Evolutionary conservation across 2,329 filamentous ascomycete species (phyloP).

Genomic region (Microdochium trichocladiopsis): DNA sequence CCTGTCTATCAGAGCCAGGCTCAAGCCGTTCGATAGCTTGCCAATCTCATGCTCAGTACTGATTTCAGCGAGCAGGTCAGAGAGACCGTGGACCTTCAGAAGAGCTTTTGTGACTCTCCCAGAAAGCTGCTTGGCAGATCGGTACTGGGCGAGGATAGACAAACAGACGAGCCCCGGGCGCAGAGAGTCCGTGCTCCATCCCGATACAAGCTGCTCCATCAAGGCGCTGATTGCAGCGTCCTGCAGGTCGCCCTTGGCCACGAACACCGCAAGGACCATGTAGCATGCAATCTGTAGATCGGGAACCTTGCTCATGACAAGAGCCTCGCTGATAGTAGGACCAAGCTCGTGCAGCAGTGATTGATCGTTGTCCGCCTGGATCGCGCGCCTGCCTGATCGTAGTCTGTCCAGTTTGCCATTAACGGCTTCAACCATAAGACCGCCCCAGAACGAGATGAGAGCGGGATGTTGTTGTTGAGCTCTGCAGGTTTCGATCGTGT

Average conservation of each 20-base stretch:
- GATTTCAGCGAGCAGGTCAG: slow-evolving; percentile 52
- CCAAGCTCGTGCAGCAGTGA: slow-evolving; percentile 60
- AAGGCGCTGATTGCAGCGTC: slow-evolving; percentile 77
- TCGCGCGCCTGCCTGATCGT: slow-evolving; percentile 65
- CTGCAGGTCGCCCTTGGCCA: slow-evolving; percentile 71
- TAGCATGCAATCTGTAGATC: slow-evolving; percentile 83
- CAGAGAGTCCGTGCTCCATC: slow-evolving; percentile 68
- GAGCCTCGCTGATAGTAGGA: slow-evolving; percentile 68
- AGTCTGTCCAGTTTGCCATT: slow-evolving; percentile 74
- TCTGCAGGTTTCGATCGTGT: slow-evolving; percentile 69
- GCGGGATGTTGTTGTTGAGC: slow-evolving; percentile 68
- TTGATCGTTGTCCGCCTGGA: slow-evolving; percentile 77
- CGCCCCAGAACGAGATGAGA: slow-evolving; percentile 84
- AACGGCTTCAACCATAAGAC: slow-evolving; percentile 77
- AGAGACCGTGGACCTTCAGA: slow-evolving; percentile 54
- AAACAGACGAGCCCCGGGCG: slow-evolving; percentile 72
- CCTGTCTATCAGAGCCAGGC: slow-evolving; percentile 55
- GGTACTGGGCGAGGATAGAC: slow-evolving; percentile 74
- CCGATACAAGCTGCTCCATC: slow-evolving; percentile 79
- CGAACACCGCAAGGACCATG: slow-evolving; percentile 82
- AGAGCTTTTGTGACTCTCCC: slow-evolving; percentile 63
- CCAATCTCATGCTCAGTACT: slow-evolving; percentile 61
- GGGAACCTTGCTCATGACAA: slow-evolving; percentile 67
- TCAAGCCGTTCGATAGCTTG: slow-evolving; percentile 66
- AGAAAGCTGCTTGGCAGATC: slow-evolving; percentile 62